Percentiles rank a stretch among this genome's conserved stretches.
These are phyloP conservation scores for Lenwebbia sp. DNA, from an alignment of 345 rosid species.

Conservation along the genomic window DNA sequence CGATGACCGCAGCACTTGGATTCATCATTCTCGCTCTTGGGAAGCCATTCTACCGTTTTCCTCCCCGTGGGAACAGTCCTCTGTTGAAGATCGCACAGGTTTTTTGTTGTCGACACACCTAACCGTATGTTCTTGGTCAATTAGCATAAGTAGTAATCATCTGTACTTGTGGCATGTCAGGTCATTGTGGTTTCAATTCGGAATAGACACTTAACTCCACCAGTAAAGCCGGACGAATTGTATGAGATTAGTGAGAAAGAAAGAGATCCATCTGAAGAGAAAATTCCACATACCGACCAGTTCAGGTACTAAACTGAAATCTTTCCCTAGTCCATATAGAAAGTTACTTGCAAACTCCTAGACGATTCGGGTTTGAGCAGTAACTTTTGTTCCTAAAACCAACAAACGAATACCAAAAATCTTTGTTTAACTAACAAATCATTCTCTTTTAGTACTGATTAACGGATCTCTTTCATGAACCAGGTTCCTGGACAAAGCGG, in stretches of 20 bases:
- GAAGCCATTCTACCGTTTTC: constrained; percentile 2
- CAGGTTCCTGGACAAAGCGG: constrained; percentile 10
- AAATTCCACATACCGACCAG: background rate
- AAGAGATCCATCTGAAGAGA: background rate
- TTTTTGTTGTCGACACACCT: background rate
- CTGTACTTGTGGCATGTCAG: background rate
- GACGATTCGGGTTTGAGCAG: background rate
- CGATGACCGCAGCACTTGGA: background rate
- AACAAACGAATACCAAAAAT: background rate
- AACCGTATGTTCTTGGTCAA: background rate
- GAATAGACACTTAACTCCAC: background rate
- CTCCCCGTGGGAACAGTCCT: background rate
- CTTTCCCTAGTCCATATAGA: background rate
- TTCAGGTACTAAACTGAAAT: background rate
- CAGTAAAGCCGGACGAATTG: background rate
- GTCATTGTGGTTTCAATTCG: background rate
- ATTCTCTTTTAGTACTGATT: background rate
- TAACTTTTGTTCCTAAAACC: background rate
- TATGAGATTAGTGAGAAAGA: background rate
- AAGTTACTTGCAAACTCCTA: background rate
- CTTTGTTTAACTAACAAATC: background rate
- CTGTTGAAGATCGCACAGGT: background rate
- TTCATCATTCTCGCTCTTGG: background rate
- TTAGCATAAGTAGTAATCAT: background rate
- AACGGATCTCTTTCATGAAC: background rate